These are phyloP conservation scores for Tetradesmus obliquus DNA, from an alignment of 139 green algal genomes.

Conservation along the genomic window DNA sequence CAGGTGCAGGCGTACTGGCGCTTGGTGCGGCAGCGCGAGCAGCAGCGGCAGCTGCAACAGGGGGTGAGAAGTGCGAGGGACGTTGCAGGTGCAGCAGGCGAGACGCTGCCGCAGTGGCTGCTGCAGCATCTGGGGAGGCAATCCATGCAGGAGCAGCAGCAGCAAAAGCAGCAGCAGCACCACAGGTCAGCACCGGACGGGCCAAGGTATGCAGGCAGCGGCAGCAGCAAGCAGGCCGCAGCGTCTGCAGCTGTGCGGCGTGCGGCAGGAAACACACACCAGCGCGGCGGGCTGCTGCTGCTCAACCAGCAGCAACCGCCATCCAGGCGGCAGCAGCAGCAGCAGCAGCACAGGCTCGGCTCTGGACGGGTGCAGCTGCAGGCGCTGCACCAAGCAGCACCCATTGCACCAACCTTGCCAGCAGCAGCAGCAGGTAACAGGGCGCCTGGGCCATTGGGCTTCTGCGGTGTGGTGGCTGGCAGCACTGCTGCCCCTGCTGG, in stretches of 20 bases:
- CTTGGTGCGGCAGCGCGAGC: neutral
- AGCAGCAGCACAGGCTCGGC: neutral
- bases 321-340: neutral
- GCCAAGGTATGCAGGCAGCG: neutral
- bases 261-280: neutral
- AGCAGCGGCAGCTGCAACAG: neutral
- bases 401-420: too few relatives aligned
- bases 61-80: neutral
- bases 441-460: neutral
- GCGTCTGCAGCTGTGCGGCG: neutral
- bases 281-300: neutral
- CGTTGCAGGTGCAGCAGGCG: neutral
- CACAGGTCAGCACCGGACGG: neutral
- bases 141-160: neutral
- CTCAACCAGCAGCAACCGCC: neutral
- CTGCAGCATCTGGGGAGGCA: neutral
- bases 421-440: neutral
- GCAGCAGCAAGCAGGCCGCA: neutral
- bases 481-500: neutral
- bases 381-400: neutral
- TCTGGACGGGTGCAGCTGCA: neutral
- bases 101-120: neutral
- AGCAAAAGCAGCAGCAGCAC: neutral
- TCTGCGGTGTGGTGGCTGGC: neutral
- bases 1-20: neutral